Conservation (phyloP, 1,284 basidiomycete genomes). For the Heliocybe sulcata region DNA sequence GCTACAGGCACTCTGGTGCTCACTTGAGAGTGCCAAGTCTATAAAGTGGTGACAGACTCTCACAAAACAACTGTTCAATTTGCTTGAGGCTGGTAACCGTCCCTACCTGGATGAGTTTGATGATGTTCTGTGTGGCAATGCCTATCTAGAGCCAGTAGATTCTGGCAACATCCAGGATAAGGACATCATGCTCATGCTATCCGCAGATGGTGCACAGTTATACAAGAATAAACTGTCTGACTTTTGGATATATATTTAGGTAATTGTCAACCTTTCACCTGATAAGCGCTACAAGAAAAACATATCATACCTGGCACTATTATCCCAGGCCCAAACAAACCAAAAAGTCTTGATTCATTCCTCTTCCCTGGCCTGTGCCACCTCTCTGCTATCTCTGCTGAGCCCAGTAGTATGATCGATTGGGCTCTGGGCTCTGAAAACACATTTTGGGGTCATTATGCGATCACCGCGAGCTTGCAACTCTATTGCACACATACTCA, state of each 20-base stretch:
- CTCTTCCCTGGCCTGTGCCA: slow-evolving; percentile 17
- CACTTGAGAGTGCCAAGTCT: slow-evolving; percentile 8
- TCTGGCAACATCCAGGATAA: background rate
- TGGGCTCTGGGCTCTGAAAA: too few species aligned
- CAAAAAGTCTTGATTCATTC: slow-evolving; percentile 11
- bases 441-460: too few species aligned
- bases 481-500: too few species aligned
- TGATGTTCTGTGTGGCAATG: background rate
- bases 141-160: background rate
- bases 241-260: slow-evolving; percentile 1
- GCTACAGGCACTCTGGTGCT: slow-evolving; percentile 15
- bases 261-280: background rate
- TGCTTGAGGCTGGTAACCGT: background rate
- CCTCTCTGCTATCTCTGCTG: slow-evolving; percentile 16
- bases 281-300: background rate
- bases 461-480: too few species aligned
- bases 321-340: slow-evolving; percentile 11
- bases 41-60: too few species aligned
- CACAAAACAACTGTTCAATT: background rate
- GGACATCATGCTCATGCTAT: background rate
- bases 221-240: background rate
- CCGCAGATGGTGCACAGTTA: background rate
- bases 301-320: slow-evolving; percentile 7
- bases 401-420: too few species aligned
- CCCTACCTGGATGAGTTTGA: background rate